Conservation (phyloP, 2,329 filamentous ascomycete species). For the Raffaelea arxii region DNA sequence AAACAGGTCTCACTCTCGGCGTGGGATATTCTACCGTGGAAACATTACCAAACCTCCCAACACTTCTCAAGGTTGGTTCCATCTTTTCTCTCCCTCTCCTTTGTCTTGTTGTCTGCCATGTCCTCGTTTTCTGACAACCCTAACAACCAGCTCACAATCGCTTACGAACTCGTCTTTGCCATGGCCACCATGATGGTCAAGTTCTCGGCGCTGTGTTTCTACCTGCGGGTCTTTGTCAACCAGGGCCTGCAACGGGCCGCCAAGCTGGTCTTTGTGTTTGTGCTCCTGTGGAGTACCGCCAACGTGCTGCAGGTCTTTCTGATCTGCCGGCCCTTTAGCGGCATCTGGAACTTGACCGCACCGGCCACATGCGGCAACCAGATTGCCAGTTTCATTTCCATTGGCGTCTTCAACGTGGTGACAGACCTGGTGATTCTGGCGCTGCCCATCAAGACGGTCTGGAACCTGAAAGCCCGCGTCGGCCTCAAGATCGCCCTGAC, state of each 20-base stretch:
- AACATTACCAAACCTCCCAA: too few relatives aligned
- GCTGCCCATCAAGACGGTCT: neutral
- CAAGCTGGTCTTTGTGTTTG: neutral
- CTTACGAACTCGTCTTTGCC: constrained; percentile 1
- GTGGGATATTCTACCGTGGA: too few relatives aligned
- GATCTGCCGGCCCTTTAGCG: neutral
- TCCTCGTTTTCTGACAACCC: too few relatives aligned
- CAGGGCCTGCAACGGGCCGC: neutral
- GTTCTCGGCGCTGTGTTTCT: constrained; percentile 44
- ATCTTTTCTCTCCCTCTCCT: too few relatives aligned
- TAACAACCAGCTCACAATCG: constrained; percentile 1
- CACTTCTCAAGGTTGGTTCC: too few relatives aligned
- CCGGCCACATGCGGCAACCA: neutral
- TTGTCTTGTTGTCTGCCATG: too few relatives aligned
- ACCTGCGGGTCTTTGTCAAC: constrained; percentile 40
- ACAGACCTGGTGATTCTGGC: neutral
- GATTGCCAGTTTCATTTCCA: neutral
- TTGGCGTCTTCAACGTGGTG: neutral
- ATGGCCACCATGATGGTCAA: constrained; percentile 13
- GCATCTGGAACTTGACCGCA: neutral
- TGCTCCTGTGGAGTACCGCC: neutral
- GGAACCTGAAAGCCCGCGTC: neutral
- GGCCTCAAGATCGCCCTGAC: neutral
- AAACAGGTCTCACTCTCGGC: too few relatives aligned
- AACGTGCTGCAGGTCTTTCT: neutral